Evolutionary conservation across 805 yeast genomes (phyloP).

Genomic region (Dipodascus geniculatus): DNA sequence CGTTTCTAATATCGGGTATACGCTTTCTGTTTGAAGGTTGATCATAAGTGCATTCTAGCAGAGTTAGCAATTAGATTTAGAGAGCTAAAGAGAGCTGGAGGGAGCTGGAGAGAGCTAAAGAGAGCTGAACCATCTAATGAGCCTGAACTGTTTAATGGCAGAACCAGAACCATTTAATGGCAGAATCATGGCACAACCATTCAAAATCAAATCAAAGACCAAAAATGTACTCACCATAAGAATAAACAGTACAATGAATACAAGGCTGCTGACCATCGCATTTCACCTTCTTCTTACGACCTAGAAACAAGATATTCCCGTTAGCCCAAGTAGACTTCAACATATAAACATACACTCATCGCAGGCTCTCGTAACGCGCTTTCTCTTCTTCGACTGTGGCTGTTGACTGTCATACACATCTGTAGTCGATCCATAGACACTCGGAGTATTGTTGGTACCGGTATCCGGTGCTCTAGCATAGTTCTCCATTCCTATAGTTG

Average conservation of each 20-base stretch:
- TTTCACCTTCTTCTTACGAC: constrained; percentile 59
- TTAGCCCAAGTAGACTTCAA: background rate
- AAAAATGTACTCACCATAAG: constrained; percentile 33
- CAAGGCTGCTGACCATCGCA: constrained; percentile 77
- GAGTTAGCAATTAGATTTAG: too few relatives aligned
- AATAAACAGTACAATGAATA: constrained; percentile 75
- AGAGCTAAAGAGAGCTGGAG: background rate
- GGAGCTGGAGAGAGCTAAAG: background rate
- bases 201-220: too few relatives aligned
- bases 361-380: constrained; percentile 65
- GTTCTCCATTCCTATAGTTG: too few relatives aligned
- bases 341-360: constrained; percentile 38
- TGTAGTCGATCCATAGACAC: background rate
- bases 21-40: constrained; percentile 56
- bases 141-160: too few relatives aligned
- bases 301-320: constrained; percentile 7
- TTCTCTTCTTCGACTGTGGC: constrained; percentile 30
- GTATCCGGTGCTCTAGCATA: too few relatives aligned
- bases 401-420: background rate
- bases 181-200: too few relatives aligned
- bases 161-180: too few relatives aligned
- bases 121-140: background rate
- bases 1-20: constrained; percentile 21
- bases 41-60: constrained; percentile 63
- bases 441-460: background rate